Evolutionary conservation across 2,329 filamentous ascomycete species (phyloP).

Genomic region (Dothistroma pini): DNA sequence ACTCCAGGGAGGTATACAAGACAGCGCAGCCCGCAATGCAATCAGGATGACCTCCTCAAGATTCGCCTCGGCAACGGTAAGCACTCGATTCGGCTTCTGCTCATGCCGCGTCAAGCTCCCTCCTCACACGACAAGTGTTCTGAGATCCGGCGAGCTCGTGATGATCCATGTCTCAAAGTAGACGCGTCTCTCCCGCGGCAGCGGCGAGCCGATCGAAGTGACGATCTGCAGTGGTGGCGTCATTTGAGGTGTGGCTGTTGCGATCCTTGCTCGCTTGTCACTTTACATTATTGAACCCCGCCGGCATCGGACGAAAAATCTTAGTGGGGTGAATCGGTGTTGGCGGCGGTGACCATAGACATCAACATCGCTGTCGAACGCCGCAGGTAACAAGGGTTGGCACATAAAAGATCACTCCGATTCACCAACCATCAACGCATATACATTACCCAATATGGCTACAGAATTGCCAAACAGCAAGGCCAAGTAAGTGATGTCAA

Average conservation of each 20-base stretch:
- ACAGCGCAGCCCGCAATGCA: neutral
- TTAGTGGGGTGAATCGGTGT: neutral
- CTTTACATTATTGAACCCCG: neutral
- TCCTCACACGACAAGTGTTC: neutral
- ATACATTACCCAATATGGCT: slow-evolving; percentile 5
- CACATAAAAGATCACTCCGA: neutral
- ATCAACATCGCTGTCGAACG: slow-evolving; percentile 2
- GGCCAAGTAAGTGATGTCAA: slow-evolving; percentile 1
- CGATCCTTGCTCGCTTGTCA: neutral
- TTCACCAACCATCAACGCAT: neutral
- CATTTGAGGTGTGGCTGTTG: neutral
- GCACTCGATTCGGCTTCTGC: neutral
- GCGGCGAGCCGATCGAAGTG: neutral
- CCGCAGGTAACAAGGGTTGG: neutral
- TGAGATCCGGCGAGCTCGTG: neutral
- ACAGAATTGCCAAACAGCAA: slow-evolving; percentile 5
- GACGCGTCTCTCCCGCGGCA: neutral
- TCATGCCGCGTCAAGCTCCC: neutral
- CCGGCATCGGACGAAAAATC: neutral
- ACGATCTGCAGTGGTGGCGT: neutral
- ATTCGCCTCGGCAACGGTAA: slow-evolving; percentile 2
- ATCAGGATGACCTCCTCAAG: slow-evolving; percentile 3
- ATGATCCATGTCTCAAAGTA: neutral
- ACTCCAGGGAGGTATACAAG: neutral
- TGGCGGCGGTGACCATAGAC: neutral